Base-by-base conservation (phyloP, 2,329 filamentous ascomycete genomes). In the Colletotrichum spaethianum region DNA sequence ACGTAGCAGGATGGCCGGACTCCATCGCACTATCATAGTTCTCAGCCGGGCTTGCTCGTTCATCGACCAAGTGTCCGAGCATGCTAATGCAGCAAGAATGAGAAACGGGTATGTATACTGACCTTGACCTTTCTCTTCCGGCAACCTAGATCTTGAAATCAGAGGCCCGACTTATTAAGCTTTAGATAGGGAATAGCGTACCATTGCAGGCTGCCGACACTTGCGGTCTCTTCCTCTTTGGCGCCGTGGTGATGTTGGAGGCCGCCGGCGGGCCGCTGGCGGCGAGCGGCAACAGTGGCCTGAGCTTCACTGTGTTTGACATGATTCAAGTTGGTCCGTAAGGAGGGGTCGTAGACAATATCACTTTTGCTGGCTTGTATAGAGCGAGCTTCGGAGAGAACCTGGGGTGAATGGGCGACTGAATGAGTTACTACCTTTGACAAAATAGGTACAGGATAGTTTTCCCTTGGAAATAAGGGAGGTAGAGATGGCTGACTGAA, bases 51-150 rank as follows among this genome's bases (percentile, higher is more conserved):
- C 8, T 31, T 33, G 8, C 4, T 33, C 11, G 8, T 31, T 31
- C 12, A 4, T 44, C n/a, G 9, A 14, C 38, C 8, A n/a, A 14
- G 38, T n/a, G 18, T 57, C 18, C 36, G 28, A 18, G 20, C 36
- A 23, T 7, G 23, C 23, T 12, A 23, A 18, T 23, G 48, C 11
- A n/a, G 9, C 16, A 11, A 26, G 20, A 33, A 8, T 33, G 12
- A 12, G 16, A 14, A 38, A 16, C 7, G 11, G 14, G 5, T 60
- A 3, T 40, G 4, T 14, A 7, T 40, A 26, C 59, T 63, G 14
- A 65, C 67, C 53, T 70, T 70, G 36, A 65, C 31, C 50, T 70
- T 70, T n/a, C 28, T 18, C 14, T 52, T 70, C 20, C 67, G 60
- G 12, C 67, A 65, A 20, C 52, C 67, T 70, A 23, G 3, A 1